phyloP scores from a whole-genome alignment of 2,329 filamentous ascomycete genomes.

The Colletotrichum musicola region DNA sequence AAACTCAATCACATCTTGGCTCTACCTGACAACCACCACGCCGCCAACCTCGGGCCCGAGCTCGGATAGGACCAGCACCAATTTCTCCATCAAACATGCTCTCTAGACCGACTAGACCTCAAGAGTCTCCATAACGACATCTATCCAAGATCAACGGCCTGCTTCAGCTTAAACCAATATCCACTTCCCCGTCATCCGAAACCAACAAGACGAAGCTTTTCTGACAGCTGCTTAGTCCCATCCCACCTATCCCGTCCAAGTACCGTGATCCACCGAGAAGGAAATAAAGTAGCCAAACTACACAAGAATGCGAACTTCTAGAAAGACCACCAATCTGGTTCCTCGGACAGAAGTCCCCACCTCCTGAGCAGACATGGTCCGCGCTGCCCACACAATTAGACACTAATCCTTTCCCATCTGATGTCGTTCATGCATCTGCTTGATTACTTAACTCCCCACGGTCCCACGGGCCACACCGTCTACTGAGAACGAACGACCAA shows the following conservation, averaged over 20 bases:
- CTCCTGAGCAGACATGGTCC: neutral
- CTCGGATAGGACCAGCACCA: neutral
- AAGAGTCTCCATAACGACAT: slow-evolving; percentile 3
- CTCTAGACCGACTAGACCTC: neutral
- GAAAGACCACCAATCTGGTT: slow-evolving; percentile 1
- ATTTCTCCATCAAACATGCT: neutral
- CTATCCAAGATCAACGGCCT: slow-evolving; percentile 23
- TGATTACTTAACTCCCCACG: neutral
- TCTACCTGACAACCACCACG: neutral
- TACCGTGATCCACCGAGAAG: neutral
- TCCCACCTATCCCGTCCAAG: neutral
- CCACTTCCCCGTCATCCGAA: slow-evolving; percentile 14
- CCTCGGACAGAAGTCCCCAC: neutral
- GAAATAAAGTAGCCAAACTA: neutral
- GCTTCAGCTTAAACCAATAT: slow-evolving; percentile 26
- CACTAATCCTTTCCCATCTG: neutral
- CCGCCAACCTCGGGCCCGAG: neutral
- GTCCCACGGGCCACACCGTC: neutral
- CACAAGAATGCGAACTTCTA: neutral
- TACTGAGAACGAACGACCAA: neutral
- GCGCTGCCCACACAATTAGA: neutral
- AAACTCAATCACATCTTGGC: slow-evolving; percentile 12
- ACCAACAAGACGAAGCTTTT: slow-evolving; percentile 6
- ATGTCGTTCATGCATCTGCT: neutral
- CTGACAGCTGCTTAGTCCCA: neutral